A percentile compares a stretch with the other conserved stretches of the same genome.
These are phyloP conservation scores for Botrytis tulipae DNA, from an alignment of 2,329 filamentous ascomycete species.

Conservation along the genomic window DNA sequence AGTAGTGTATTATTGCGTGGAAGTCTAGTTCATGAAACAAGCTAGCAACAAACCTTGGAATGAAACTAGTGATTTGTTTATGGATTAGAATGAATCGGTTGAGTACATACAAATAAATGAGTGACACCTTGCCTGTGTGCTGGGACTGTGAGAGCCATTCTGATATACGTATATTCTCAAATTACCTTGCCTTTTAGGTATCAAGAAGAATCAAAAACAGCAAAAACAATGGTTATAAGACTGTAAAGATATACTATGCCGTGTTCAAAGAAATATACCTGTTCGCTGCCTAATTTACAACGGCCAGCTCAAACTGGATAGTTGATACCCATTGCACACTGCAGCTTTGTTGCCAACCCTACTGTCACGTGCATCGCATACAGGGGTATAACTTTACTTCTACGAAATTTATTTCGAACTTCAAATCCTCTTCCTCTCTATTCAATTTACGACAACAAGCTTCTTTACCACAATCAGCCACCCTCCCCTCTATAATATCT, in stretches of 20 bases:
- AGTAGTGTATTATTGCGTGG: neutral
- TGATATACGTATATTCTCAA: neutral
- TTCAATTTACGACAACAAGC: constrained; percentile 3
- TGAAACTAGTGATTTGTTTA: neutral
- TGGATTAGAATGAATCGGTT: neutral
- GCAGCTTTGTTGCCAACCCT: neutral
- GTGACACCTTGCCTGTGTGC: constrained; percentile 22
- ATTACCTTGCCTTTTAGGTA: neutral
- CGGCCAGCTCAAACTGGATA: neutral
- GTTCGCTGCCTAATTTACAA: neutral
- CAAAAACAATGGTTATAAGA: neutral
- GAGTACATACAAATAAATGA: constrained; percentile 26
- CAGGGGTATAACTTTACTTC: neutral
- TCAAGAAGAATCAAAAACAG: neutral
- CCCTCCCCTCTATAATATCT: neutral
- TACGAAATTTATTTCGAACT: constrained; percentile 14
- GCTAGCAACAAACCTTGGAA: neutral
- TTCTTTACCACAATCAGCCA: neutral
- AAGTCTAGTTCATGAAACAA: neutral
- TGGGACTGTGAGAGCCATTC: constrained; percentile 1
- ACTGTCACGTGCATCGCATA: neutral
- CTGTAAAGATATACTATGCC: neutral
- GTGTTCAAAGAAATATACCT: neutral
- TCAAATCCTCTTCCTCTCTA: neutral
- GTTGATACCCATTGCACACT: neutral